Evolutionary conservation across 2,329 filamentous ascomycete genomes (phyloP).

Genomic region (Xylaria multiplex): DNA sequence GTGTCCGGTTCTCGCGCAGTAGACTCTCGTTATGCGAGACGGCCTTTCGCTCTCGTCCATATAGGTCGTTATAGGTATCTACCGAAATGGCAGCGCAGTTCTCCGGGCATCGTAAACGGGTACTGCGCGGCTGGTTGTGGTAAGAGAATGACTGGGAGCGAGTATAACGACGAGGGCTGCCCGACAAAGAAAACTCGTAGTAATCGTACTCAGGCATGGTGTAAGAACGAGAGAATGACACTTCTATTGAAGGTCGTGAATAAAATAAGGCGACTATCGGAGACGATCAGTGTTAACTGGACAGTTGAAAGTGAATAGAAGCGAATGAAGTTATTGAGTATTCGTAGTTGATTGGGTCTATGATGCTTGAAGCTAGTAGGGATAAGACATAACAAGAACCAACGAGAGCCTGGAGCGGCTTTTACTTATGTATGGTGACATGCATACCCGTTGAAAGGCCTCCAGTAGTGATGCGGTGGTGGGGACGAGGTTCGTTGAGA

Average conservation of each 20-base stretch:
- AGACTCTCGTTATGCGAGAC: constrained; percentile 33
- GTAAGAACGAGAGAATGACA: constrained; percentile 30
- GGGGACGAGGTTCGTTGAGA: constrained; percentile 26
- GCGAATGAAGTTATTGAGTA: constrained; percentile 22
- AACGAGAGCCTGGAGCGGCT: constrained; percentile 37
- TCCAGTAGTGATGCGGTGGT: constrained; percentile 31
- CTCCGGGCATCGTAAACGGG: constrained; percentile 40
- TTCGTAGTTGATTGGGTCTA: constrained; percentile 31
- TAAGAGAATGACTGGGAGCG: constrained; percentile 42
- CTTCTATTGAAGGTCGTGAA: constrained; percentile 33
- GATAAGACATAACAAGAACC: constrained; percentile 38
- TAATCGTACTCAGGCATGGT: constrained; percentile 39
- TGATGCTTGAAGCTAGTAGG: constrained; percentile 44
- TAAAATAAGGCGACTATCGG: constrained; percentile 29
- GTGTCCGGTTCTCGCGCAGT: constrained; percentile 38
- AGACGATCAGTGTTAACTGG: constrained; percentile 15
- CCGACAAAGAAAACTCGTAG: constrained; percentile 33
- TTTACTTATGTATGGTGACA: constrained; percentile 42
- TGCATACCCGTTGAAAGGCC: constrained; percentile 42
- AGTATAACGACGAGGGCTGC: constrained; percentile 36
- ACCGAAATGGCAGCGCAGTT: constrained; percentile 43
- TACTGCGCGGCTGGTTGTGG: constrained; percentile 37
- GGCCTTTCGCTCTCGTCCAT: constrained; percentile 38
- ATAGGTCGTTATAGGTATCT: constrained; percentile 42
- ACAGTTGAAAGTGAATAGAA: constrained; percentile 30